phyloP scores from a whole-genome alignment of 2,329 filamentous ascomycete species.

The Alternaria rosae region DNA sequence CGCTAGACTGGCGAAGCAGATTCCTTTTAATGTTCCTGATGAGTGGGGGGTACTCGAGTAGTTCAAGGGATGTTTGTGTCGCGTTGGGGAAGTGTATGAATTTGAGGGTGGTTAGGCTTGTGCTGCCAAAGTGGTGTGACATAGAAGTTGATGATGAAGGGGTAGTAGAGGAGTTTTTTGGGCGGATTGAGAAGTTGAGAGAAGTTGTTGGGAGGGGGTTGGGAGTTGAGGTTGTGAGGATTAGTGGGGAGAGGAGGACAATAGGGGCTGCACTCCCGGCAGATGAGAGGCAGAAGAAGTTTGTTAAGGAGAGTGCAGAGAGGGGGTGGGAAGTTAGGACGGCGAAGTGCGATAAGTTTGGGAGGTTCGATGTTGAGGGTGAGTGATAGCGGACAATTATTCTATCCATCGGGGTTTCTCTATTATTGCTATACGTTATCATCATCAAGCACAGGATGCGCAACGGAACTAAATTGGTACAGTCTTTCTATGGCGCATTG shows the following conservation, averaged over 20 bases:
- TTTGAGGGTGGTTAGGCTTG: neutral
- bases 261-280: too few relatives aligned
- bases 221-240: neutral
- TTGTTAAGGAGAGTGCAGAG: neutral
- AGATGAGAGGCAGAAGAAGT: neutral
- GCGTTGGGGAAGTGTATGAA: neutral
- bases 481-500: neutral
- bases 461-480: neutral
- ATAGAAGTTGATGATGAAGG: neutral
- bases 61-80: neutral
- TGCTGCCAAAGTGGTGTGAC: neutral
- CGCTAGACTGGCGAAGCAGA: neutral
- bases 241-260: neutral
- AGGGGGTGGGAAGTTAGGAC: neutral
- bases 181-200: neutral
- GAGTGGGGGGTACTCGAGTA: neutral
- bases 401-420: neutral
- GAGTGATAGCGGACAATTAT: neutral
- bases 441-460: neutral
- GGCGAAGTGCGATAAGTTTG: neutral
- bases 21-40: neutral
- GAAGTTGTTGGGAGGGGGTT: neutral
- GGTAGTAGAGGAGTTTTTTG: neutral
- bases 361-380: neutral
- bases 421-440: neutral